Conservation (phyloP, 768 basidiomycete species). For the Fomitopsis pulvina region DNA sequence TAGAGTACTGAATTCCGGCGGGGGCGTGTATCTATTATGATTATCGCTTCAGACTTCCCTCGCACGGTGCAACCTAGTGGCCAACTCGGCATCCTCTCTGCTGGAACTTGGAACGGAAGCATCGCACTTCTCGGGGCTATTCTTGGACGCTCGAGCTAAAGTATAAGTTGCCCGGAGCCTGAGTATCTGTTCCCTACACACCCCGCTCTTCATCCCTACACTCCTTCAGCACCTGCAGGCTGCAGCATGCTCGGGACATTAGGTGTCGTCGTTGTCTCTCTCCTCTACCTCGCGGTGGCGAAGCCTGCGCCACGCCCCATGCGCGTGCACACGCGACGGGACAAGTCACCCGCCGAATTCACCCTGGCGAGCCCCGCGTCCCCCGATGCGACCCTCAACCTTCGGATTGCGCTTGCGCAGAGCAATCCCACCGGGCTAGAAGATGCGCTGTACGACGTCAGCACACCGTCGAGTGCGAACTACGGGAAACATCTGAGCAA, state of each 20-base stretch:
- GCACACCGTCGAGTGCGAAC: conserved; percentile 27
- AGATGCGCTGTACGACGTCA: conserved; percentile 29
- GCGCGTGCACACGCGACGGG: conserved; percentile 26
- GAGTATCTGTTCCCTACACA: no score
- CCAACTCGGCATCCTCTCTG: no score
- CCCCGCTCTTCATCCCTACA: not conserved
- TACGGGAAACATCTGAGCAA: conserved; percentile 33
- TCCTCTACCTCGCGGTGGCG: conserved; percentile 11
- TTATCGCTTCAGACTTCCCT: no score
- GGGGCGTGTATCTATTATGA: no score
- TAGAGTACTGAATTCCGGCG: no score
- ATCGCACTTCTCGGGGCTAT: no score
- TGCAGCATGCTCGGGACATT: not conserved
- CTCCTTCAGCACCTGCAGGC: not conserved
- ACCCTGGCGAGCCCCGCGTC: conserved; percentile 22
- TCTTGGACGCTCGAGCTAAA: no score
- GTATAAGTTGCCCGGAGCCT: no score
- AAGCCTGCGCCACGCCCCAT: conserved; percentile 17
- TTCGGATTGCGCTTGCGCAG: conserved; percentile 31
- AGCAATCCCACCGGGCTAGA: conserved; percentile 31
- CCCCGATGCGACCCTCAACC: conserved; percentile 24
- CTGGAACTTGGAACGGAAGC: no score
- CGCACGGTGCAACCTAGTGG: no score
- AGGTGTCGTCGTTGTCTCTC: not conserved
- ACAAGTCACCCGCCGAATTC: conserved; percentile 23